phyloP scores from a whole-genome alignment of 2,329 filamentous ascomycete species.

The Phialocephala subalpina region DNA sequence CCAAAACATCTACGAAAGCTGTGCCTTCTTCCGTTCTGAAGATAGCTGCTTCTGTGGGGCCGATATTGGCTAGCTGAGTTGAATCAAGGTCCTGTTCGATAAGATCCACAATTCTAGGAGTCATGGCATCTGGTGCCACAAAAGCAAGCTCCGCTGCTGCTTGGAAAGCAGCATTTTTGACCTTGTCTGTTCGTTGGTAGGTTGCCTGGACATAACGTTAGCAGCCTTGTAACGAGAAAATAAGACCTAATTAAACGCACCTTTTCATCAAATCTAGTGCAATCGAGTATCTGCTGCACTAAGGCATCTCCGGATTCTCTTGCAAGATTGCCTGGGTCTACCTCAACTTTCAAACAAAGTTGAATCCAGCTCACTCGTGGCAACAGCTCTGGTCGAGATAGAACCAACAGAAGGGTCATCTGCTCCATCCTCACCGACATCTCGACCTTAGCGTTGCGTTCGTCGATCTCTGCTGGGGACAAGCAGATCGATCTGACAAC shows the following conservation, averaged over 20 bases:
- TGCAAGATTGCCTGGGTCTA: constrained; percentile 85
- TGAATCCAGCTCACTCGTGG: constrained; percentile 89
- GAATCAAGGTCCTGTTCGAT: constrained; percentile 78
- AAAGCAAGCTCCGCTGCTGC: constrained; percentile 93
- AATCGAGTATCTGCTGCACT: constrained; percentile 69
- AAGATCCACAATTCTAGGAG: constrained; percentile 77
- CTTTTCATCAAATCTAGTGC: constrained; percentile 58
- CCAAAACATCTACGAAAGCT: constrained; percentile 88
- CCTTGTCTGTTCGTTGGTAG: constrained; percentile 45
- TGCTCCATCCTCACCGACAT: constrained; percentile 68
- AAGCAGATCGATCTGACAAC: constrained; percentile 71
- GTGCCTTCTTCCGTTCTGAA: constrained; percentile 90
- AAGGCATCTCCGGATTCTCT: constrained; percentile 68
- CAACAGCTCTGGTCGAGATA: constrained; percentile 81
- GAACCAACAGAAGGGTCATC: constrained; percentile 78
- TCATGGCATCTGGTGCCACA: constrained; percentile 84
- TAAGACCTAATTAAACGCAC: constrained; percentile 50
- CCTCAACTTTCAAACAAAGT: constrained; percentile 77
- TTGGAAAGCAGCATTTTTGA: constrained; percentile 78
- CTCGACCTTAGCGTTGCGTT: constrained; percentile 52
- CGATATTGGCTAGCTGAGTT: constrained; percentile 73
- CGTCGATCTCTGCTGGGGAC: constrained; percentile 57
- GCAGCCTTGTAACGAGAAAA: background rate
- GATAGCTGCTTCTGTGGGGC: constrained; percentile 90
- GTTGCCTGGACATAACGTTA: constrained; percentile 35